A percentile compares a stretch with the other conserved stretches of the same genome.
Evolutionary conservation across 352 stramenopile genomes (phyloP).

Genomic region (Pythium aquatile): DNA sequence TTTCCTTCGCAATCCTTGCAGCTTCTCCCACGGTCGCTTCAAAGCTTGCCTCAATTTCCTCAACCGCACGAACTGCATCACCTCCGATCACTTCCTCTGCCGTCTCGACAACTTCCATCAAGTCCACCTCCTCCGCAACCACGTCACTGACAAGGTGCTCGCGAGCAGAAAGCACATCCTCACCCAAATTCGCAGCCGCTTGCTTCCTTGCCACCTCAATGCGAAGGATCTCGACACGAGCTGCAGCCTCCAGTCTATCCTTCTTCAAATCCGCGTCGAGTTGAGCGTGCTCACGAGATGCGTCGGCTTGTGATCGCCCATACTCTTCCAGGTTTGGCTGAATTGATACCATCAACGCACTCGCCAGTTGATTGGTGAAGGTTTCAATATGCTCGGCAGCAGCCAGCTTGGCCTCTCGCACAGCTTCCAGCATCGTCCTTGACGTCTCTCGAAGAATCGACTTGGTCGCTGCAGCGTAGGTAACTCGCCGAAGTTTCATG

Average conservation of each 20-base stretch:
- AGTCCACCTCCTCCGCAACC: slow-evolving; percentile 10
- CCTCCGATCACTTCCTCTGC: neutral
- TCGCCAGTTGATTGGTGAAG: slow-evolving; percentile 32
- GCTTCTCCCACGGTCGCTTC: slow-evolving; percentile 1
- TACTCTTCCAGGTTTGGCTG: slow-evolving; percentile 39
- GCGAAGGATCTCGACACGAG: slow-evolving; percentile 15
- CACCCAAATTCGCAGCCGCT: neutral
- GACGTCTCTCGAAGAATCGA: slow-evolving; percentile 47
- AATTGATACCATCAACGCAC: slow-evolving; percentile 39
- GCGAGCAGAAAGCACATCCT: slow-evolving; percentile 1
- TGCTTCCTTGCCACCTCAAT: slow-evolving; percentile 14
- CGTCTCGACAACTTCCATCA: slow-evolving; percentile 18
- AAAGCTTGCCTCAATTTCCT: slow-evolving; percentile 1
- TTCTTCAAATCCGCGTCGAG: slow-evolving; percentile 10
- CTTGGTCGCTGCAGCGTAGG: slow-evolving; percentile 32
- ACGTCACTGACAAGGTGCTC: neutral
- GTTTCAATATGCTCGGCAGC: slow-evolving; percentile 40
- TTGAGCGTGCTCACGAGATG: neutral
- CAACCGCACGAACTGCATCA: neutral
- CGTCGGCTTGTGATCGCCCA: slow-evolving; percentile 14
- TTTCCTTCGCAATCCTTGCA: neutral
- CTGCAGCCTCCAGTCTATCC: slow-evolving; percentile 8
- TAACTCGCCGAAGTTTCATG: slow-evolving; percentile 43
- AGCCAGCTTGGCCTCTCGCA: slow-evolving; percentile 37
- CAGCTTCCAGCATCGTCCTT: slow-evolving; percentile 33